Conservation (phyloP, 169 alveolate genomes). For the Theileria parva region DNA sequence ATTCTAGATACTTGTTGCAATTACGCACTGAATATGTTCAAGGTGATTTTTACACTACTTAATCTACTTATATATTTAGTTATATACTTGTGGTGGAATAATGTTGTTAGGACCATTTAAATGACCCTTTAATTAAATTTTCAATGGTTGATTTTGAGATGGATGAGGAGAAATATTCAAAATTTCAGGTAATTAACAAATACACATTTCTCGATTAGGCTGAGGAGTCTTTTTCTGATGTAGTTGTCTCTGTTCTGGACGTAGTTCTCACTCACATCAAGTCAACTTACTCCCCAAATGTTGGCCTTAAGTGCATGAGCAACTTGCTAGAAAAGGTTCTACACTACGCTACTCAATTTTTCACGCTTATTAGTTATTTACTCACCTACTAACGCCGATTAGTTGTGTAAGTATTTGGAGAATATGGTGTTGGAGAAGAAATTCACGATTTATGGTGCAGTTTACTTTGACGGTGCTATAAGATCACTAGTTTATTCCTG, state of each 20-base stretch:
- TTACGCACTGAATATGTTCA: slow-evolving; percentile 34
- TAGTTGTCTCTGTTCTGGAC: slow-evolving; percentile 15
- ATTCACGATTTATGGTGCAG: slow-evolving; percentile 67
- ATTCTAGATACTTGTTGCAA: slow-evolving; percentile 40
- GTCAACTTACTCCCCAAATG: slow-evolving; percentile 27
- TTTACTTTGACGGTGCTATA: slow-evolving; percentile 42
- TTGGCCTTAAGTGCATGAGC: slow-evolving; percentile 31
- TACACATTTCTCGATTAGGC: neutral
- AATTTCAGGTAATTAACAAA: slow-evolving; percentile 10
- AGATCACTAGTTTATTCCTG: slow-evolving; percentile 54
- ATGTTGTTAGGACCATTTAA: slow-evolving; percentile 25
- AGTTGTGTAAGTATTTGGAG: slow-evolving; percentile 58
- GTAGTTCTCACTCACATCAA: slow-evolving; percentile 39
- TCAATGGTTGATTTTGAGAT: slow-evolving; percentile 31
- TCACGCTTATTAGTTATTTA: neutral
- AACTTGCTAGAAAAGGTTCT: slow-evolving; percentile 31
- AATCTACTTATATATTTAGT: neutral
- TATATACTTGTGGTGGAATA: neutral
- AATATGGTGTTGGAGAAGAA: slow-evolving; percentile 16
- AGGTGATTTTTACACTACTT: slow-evolving; percentile 23
- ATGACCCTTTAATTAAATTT: slow-evolving; percentile 39
- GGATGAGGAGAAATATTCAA: slow-evolving; percentile 44
- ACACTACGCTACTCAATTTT: neutral
- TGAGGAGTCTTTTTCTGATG: slow-evolving; percentile 47
- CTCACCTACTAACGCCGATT: neutral